Percentiles rank a stretch among this genome's conserved stretches.
Conservation (phyloP, 1,284 basidiomycete species). For the Puccinia triticina region DNA sequence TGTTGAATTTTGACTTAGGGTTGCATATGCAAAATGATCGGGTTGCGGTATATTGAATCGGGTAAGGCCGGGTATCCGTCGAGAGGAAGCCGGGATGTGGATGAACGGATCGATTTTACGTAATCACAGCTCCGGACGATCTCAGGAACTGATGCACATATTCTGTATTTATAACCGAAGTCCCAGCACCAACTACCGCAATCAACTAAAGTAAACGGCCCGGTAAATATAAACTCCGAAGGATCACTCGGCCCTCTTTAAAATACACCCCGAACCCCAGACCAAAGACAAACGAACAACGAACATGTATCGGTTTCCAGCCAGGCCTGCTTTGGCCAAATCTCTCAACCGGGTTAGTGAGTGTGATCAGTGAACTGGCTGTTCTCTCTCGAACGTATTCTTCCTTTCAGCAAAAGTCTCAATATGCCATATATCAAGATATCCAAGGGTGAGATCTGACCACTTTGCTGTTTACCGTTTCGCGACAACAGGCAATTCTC, state of each 20-base stretch:
- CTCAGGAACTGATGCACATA: too few species aligned
- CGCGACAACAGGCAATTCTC: neutral
- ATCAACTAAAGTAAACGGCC: too few species aligned
- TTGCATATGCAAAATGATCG: slow-evolving; percentile 2
- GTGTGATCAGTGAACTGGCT: neutral
- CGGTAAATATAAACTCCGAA: too few species aligned
- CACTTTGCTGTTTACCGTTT: neutral
- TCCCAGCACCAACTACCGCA: too few species aligned
- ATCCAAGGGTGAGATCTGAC: neutral
- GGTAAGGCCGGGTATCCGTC: slow-evolving; percentile 13
- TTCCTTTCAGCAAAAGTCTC: neutral
- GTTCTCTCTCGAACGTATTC: neutral
- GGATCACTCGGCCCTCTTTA: neutral
- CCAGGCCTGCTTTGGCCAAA: slow-evolving; percentile 29
- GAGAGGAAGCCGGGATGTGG: neutral
- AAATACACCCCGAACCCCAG: neutral
- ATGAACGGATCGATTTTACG: neutral
- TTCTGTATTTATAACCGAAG: too few species aligned
- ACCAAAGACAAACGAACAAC: neutral
- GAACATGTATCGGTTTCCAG: slow-evolving; percentile 44
- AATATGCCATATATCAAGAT: neutral
- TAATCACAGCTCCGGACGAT: neutral
- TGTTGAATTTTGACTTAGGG: slow-evolving; percentile 11
- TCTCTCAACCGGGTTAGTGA: slow-evolving; percentile 40
- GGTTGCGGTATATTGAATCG: neutral